Conservation (phyloP, 495 filamentous ascomycete species). For the Wilcoxina mikolae region DNA sequence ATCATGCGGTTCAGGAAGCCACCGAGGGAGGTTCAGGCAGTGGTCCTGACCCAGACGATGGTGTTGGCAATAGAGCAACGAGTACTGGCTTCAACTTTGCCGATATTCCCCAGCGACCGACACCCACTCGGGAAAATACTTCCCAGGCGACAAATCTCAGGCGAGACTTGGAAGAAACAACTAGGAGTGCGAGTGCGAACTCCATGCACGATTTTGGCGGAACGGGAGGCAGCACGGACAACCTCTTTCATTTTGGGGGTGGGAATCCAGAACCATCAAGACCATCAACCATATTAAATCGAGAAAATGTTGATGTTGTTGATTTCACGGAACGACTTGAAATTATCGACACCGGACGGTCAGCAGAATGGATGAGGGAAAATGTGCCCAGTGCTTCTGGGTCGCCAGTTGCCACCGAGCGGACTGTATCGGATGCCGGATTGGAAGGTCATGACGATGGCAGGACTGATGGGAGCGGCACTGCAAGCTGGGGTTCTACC, state of each 20-base stretch:
- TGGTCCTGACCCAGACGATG: background rate
- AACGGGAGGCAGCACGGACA: constrained; percentile 5
- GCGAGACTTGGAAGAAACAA: constrained; percentile 31
- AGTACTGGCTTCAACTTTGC: constrained; percentile 3
- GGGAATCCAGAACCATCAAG: constrained; percentile 8
- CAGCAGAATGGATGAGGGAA: background rate
- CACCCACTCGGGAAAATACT: constrained; percentile 21
- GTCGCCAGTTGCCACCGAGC: background rate
- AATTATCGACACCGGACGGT: constrained; percentile 2
- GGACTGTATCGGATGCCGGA: background rate
- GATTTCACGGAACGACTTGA: constrained; percentile 6
- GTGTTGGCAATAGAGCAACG: background rate
- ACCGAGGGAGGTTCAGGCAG: background rate
- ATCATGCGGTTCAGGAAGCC: background rate
- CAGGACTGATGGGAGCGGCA: background rate
- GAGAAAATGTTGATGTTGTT: background rate
- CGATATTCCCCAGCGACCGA: background rate
- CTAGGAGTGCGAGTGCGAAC: constrained; percentile 5
- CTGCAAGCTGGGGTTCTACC: background rate
- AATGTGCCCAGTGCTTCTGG: background rate
- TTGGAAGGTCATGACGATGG: constrained; percentile 24
- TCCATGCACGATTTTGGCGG: constrained; percentile 6
- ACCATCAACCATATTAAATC: background rate
- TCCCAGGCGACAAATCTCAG: constrained; percentile 31
- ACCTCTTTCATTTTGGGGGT: constrained; percentile 8